These are phyloP conservation scores for Sarocladiaceae sp. DNA, from an alignment of 2,329 filamentous ascomycete genomes.

Conservation along the genomic window DNA sequence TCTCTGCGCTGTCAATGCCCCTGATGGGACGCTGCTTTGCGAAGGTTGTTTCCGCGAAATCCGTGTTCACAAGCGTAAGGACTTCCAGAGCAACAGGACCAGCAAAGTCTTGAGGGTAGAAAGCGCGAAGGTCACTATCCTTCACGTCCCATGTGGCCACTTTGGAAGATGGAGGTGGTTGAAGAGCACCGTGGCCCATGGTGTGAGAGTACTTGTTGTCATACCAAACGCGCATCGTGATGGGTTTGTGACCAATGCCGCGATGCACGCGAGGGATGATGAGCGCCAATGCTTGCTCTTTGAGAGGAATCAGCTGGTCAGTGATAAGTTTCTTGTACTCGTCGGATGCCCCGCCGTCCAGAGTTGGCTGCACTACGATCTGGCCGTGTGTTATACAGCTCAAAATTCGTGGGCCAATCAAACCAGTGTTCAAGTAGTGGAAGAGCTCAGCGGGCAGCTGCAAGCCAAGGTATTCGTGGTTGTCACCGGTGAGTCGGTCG, in stretches of 20 bases:
- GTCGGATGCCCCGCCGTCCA: slow-evolving; percentile 73
- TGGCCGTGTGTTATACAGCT: slow-evolving; percentile 78
- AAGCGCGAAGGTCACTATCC: slow-evolving; percentile 44
- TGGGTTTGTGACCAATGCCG: slow-evolving; percentile 73
- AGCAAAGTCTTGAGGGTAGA: slow-evolving; percentile 36
- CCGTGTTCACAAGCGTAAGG: slow-evolving; percentile 58
- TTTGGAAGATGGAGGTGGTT: slow-evolving; percentile 39
- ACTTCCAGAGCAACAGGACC: slow-evolving; percentile 51
- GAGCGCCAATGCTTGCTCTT: slow-evolving; percentile 70
- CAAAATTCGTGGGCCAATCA: slow-evolving; percentile 72
- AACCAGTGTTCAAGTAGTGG: slow-evolving; percentile 77
- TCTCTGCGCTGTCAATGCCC: slow-evolving; percentile 59
- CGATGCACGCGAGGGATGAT: slow-evolving; percentile 74
- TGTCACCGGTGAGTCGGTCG: slow-evolving; percentile 70
- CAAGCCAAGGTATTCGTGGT: slow-evolving; percentile 85
- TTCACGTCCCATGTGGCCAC: slow-evolving; percentile 67
- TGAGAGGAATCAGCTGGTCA: slow-evolving; percentile 64
- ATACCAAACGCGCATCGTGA: slow-evolving; percentile 80
- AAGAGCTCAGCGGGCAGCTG: slow-evolving; percentile 85
- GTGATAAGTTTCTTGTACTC: slow-evolving; percentile 78
- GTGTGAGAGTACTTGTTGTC: slow-evolving; percentile 60
- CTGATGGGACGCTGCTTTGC: slow-evolving; percentile 50
- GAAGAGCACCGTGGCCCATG: slow-evolving; percentile 54
- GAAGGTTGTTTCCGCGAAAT: slow-evolving; percentile 65
- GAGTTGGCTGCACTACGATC: slow-evolving; percentile 71